Base-by-base conservation (phyloP, 1,284 basidiomycete species). In the Ganoderma sinense region DNA sequence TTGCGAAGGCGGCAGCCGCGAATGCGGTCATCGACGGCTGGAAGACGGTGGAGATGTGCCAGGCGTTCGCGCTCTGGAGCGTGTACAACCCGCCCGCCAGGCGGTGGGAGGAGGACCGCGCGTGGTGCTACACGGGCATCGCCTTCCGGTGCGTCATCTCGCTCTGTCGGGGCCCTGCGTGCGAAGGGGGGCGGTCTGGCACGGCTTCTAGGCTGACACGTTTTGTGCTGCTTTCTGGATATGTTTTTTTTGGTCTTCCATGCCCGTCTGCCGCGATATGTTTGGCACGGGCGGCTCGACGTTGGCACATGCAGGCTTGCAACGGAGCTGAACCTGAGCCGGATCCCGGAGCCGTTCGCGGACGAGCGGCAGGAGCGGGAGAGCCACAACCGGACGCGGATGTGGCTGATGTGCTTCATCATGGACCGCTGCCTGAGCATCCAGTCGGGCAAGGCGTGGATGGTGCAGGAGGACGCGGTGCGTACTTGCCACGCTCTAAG, bases 321-420 rank as follows among this genome's bases (percentile, higher is more conserved):
- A 0, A 80, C 83, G 20, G 85, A 87, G 74, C 79, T 87, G 51
- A 84, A 84, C 68, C 74, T 87, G 53, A 83, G 85, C 71, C 77
- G 82, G 59, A 81, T 82, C 43, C 78, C 80, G 10, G 75, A 76
- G 2, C 79, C 75, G n/a, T 78, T 83, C 29, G 63, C 68, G 1
- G 79, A 81, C 62, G 82, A 84, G 69, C 76, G 78, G 20, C 76
- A 79, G 51, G 83, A 84, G 76, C 81, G 85, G 29, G 85, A 87
- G 75, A 79, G 83, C 45, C 77, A 85, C 59, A 87, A 86, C 73
- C 78, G 84, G 7, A 81, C 82, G 31, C 80, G 85, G 53, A 85
- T 84, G 33, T 86, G 85, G 84, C 78, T 85, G 73, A 79, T 84
- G 72, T 86, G 84, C 77, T 85, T 82, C 75, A 81, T 82, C 65